A percentile compares a stretch with the other conserved stretches of the same genome.
Conservation (phyloP, 2,329 filamentous ascomycete genomes). For the Ophiostoma triangulosporum region DNA sequence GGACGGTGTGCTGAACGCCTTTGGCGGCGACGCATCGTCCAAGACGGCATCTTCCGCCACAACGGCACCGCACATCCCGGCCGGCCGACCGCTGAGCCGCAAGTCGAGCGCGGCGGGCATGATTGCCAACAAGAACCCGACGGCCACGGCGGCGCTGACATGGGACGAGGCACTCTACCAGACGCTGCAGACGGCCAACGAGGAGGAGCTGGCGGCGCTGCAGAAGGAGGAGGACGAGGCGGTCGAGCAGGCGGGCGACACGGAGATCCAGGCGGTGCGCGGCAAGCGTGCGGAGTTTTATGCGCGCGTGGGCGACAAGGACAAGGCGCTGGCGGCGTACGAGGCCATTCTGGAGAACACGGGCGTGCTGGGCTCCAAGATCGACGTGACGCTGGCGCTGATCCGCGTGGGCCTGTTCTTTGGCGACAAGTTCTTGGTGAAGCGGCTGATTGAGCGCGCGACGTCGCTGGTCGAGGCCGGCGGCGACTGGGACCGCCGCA, state of each 20-base stretch:
- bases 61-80: slow-evolving; percentile 11
- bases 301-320: slow-evolving; percentile 93
- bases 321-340: slow-evolving; percentile 85
- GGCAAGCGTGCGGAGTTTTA: slow-evolving; percentile 95
- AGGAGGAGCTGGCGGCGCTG: slow-evolving; percentile 59
- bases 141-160: slow-evolving; percentile 53
- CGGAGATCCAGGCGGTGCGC: slow-evolving; percentile 80
- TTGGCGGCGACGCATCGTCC: not conserved
- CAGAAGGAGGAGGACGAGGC: slow-evolving; percentile 89
- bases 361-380: slow-evolving; percentile 91
- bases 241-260: slow-evolving; percentile 89
- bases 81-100: slow-evolving; percentile 44
- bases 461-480: slow-evolving; percentile 84
- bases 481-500: slow-evolving; percentile 96
- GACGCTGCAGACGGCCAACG: slow-evolving; percentile 61
- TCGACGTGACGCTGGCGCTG: slow-evolving; percentile 91
- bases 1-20: slow-evolving; percentile 67
- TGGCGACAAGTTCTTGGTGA: slow-evolving; percentile 79
- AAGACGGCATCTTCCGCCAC: slow-evolving; percentile 16
- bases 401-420: slow-evolving; percentile 95
- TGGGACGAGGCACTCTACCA: slow-evolving; percentile 90
- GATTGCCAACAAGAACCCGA: slow-evolving; percentile 56
- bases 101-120: slow-evolving; percentile 61
- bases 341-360: slow-evolving; percentile 94
- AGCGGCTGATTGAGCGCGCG: slow-evolving; percentile 86